A percentile compares a stretch with the other conserved stretches of the same genome.
phyloP scores from a whole-genome alignment of 495 filamentous ascomycete species.

The Bacidia rubella region DNA sequence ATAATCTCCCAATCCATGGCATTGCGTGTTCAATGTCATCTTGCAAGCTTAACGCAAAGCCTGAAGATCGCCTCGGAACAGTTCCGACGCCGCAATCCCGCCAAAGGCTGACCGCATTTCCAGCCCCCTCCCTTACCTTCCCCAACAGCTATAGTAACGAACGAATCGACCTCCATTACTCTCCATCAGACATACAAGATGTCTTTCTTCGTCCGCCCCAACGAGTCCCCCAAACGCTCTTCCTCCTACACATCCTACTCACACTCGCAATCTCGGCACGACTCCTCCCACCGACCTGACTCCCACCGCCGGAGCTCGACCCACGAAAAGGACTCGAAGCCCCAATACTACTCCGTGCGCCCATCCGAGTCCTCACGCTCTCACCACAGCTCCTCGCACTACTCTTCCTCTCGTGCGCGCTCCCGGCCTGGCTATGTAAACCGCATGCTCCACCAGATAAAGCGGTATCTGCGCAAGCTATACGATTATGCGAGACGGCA shows the following conservation, averaged over 20 bases:
- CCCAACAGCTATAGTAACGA: neutral
- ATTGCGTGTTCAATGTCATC: too few species aligned
- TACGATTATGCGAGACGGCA: slow-evolving; percentile 61
- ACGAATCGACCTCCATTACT: neutral
- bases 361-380: slow-evolving; percentile 32
- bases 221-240: slow-evolving; percentile 22
- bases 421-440: slow-evolving; percentile 64
- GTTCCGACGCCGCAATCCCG: neutral
- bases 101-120: neutral
- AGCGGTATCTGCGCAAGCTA: slow-evolving; percentile 59
- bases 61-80: neutral
- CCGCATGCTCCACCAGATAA: slow-evolving; percentile 54
- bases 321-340: slow-evolving; percentile 9
- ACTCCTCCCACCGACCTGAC: slow-evolving; percentile 29
- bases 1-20: too few species aligned
- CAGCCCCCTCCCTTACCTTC: neutral
- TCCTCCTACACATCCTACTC: slow-evolving; percentile 25
- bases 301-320: slow-evolving; percentile 4
- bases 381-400: slow-evolving; percentile 45
- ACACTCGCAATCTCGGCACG: slow-evolving; percentile 23
- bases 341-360: slow-evolving; percentile 30
- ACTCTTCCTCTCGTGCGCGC: slow-evolving; percentile 44
- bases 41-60: neutral
- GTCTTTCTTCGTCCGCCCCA: slow-evolving; percentile 13
- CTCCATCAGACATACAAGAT: slow-evolving; percentile 2